Base-by-base conservation (phyloP, 2,329 filamentous ascomycete genomes). In the Bisporella sp. region DNA sequence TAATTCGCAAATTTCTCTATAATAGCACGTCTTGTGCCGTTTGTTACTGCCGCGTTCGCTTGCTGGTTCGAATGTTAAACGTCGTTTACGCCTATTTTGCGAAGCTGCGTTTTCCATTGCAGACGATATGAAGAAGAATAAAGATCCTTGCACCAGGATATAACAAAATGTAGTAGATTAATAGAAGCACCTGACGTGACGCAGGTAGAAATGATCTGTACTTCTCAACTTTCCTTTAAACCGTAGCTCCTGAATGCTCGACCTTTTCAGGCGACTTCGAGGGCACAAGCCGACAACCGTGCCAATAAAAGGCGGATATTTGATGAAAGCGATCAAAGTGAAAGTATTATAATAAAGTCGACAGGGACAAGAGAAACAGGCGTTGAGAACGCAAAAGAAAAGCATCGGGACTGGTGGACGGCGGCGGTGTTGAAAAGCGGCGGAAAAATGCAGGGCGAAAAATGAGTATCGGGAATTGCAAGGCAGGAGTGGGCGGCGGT, bases 91-190 rank as follows among this genome's bases (percentile, higher is more conserved):
- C 41, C 41, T 28, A 3, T 42, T 28, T 42, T 42, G 4, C 21
- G 41, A 42, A 4, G 28, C 4, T 42, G 41, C 41, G 3, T 42
- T 37, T 12, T 46, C 46, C 28, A 48, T 30, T 59, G 43, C 53
- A 54, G 12, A 66, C 67, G 76, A 75, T 33, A 77, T 72, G 1
- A 5, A 31, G 7, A 11, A 39, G 8, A 3, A 39, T 39, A 3
- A 3, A 39, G 35, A n/a, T 39, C 3, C 35, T 2, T 3, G n/a
- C n/a, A 3, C 35, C 3, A 3, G 2, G 3, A n/a, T 3, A 39
- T 39, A 39, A n/a, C 35, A 39, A 39, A 39, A 39, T 3, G 35
- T 39, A 39, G n/a, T 39, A n/a, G 35, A 39, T 2, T 39, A 39
- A 39, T 39, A 3, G 35, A 39, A 39, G 35, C 35, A 39, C 35